Evolutionary conservation across 192 early-diverging fungal genomes (phyloP).

Genomic region (Backusella westeae): DNA sequence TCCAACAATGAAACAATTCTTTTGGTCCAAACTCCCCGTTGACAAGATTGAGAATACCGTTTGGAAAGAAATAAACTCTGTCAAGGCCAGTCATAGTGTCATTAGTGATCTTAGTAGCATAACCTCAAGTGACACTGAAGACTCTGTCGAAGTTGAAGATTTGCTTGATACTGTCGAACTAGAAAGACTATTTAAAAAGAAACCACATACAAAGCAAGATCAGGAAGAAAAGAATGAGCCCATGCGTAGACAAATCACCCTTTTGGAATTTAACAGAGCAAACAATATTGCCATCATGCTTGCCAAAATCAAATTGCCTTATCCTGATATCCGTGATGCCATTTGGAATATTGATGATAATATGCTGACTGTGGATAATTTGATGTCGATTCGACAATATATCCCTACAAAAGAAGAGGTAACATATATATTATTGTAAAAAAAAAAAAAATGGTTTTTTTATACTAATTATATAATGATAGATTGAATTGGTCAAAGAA

Average conservation of each 20-base stretch:
- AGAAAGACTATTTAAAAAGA: slow-evolving; percentile 50
- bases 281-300: slow-evolving; percentile 65
- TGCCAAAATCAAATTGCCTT: slow-evolving; percentile 46
- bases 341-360: slow-evolving; percentile 55
- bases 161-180: slow-evolving; percentile 45
- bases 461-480: background rate
- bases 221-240: background rate
- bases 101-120: background rate
- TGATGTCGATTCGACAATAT: slow-evolving; percentile 53
- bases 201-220: slow-evolving; percentile 4
- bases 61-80: slow-evolving; percentile 46
- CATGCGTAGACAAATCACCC: slow-evolving; percentile 39
- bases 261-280: slow-evolving; percentile 52
- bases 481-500: slow-evolving; percentile 51
- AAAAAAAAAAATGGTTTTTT: background rate
- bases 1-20: slow-evolving; percentile 44
- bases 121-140: slow-evolving; percentile 3
- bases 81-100: background rate
- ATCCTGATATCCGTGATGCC: slow-evolving; percentile 52
- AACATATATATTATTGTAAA: background rate
- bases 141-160: slow-evolving; percentile 9
- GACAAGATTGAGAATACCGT: slow-evolving; percentile 47
- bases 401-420: slow-evolving; percentile 54
- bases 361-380: slow-evolving; percentile 48
- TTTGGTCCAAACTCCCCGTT: slow-evolving; percentile 54